These are phyloP conservation scores for Entomortierella chlamydospora DNA, from an alignment of 192 early-diverging fungal species.

Conservation along the genomic window DNA sequence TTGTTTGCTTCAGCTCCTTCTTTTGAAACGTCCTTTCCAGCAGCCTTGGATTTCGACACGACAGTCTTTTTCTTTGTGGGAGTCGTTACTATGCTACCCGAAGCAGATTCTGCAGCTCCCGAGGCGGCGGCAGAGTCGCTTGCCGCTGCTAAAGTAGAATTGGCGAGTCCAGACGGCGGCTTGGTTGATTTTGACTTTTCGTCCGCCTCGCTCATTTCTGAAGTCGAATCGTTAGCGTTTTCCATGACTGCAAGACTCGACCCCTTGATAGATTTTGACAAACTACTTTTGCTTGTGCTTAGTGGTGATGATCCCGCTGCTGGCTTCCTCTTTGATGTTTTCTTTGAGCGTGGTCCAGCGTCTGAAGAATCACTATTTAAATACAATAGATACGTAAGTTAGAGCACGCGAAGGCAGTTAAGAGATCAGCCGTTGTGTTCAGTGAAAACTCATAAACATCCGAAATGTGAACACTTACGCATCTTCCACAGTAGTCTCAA, in stretches of 20 bases:
- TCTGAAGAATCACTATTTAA: constrained; percentile 40
- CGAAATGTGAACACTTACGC: constrained; percentile 22
- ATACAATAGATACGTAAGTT: no score
- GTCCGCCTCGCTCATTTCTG: constrained; percentile 47
- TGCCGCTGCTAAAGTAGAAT: not conserved
- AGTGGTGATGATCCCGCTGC: constrained; percentile 28
- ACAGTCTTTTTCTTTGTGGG: constrained; percentile 28
- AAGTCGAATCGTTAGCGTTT: constrained; percentile 44
- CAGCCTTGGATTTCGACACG: constrained; percentile 24
- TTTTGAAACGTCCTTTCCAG: constrained; percentile 20
- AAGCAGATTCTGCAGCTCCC: not conserved
- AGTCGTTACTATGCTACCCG: constrained; percentile 1
- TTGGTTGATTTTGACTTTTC: constrained; percentile 27
- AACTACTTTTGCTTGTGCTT: constrained; percentile 4
- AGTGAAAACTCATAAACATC: no score
- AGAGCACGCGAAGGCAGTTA: no score
- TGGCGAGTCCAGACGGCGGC: constrained; percentile 4
- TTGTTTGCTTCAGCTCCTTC: constrained; percentile 26
- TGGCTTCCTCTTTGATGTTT: constrained; percentile 17
- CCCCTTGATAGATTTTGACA: constrained; percentile 16
- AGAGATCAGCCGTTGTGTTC: no score
- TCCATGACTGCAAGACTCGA: constrained; percentile 32
- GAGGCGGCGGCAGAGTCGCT: not conserved
- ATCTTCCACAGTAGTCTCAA: constrained; percentile 46
- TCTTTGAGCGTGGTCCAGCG: constrained; percentile 22